Base-by-base conservation (phyloP, 345 rosid species). In the Gossypium bickii region DNA sequence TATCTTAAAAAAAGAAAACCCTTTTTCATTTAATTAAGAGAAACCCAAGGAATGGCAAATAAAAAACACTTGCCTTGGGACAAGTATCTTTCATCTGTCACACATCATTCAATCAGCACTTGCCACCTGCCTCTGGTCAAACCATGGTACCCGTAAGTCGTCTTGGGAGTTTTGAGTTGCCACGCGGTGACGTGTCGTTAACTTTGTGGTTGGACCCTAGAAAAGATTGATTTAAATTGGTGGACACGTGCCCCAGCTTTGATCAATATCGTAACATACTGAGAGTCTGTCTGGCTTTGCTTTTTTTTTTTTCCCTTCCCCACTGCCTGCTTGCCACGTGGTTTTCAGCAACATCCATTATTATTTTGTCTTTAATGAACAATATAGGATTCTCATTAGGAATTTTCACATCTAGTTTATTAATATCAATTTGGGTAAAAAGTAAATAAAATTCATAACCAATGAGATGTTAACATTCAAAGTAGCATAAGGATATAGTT, bases 21-120 rank as follows among this genome's bases (percentile, higher is more conserved):
- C 9, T 9, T 56, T 17, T 3, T 48, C 51, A 25, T 57, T 13
- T 58, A 45, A 47, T 8, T 17, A 34, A 25, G 53, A 25, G 2
- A 75, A 56, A 52, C 38, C 0, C 0, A 17, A 27, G 24, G 34
- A 29, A 41, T 29, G 27, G 45, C 76, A 70, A 74, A 80, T 76
- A 45, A 29, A 29, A 77, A 83, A 16, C 48, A 69, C 67, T 76
- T 83, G 78, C 71, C 71, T 1, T 3, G 3, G 67, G 76, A 74
- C 78, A 72, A 69, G 78, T 59, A 78, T 72, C 77, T 75, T 71
- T 80, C 84, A 59, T 11, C 82, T 25, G 59, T 77, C 72, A 80
- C 73, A 62, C 63, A 56, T 62, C 2, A 52, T 2, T 86, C 87
- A 84, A 77, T 77, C 2, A 8, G 0, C 0, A 3, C 0, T 9